These are phyloP conservation scores for Backusella westeae DNA, from an alignment of 192 early-diverging fungal genomes.

Conservation along the genomic window DNA sequence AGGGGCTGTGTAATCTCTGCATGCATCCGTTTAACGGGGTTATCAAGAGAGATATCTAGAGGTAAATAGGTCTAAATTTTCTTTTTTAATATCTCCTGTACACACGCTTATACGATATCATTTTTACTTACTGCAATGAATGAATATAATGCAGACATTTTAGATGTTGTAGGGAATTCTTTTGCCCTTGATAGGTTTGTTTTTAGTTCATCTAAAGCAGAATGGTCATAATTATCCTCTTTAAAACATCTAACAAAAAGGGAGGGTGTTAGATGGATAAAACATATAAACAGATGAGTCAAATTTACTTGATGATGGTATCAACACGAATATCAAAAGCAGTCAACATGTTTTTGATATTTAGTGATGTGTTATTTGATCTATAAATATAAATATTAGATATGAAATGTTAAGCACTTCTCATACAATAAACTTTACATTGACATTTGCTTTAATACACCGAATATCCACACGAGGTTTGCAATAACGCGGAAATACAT, in stretches of 20 bases:
- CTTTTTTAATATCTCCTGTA: too few relatives aligned
- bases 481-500: constrained; percentile 51
- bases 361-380: constrained; percentile 23
- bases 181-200: constrained; percentile 33
- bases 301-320: constrained; percentile 31
- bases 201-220: constrained; percentile 33
- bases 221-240: constrained; percentile 17
- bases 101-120: too few relatives aligned
- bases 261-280: background rate
- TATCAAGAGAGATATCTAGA: constrained; percentile 21
- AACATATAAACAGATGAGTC: constrained; percentile 6
- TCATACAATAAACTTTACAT: constrained; percentile 13
- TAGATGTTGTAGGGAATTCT: constrained; percentile 29
- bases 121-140: constrained; percentile 23
- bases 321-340: constrained; percentile 38
- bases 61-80: constrained; percentile 24
- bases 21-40: constrained; percentile 24
- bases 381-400: background rate
- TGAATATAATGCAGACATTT: constrained; percentile 26
- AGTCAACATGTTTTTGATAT: constrained; percentile 43
- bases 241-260: constrained; percentile 10
- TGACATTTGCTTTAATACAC: constrained; percentile 40
- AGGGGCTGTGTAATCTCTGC: constrained; percentile 21
- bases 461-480: constrained; percentile 52
- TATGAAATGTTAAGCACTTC: background rate